Conservation (phyloP, 176 grass and related monocot genomes). For the Phoenix dactylifera region DNA sequence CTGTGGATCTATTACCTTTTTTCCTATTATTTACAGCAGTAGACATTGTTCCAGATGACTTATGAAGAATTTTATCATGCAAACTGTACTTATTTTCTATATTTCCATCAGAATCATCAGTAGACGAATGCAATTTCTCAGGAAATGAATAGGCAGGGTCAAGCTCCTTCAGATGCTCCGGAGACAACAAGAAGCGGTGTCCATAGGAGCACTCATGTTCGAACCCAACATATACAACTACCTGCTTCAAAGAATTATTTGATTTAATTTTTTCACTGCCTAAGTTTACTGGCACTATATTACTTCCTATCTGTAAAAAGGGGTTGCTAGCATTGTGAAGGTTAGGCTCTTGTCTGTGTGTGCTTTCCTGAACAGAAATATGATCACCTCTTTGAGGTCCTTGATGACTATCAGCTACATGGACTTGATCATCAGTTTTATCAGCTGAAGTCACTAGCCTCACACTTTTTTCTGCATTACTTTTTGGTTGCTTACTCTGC, state of each 20-base stretch:
- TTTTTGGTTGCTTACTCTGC: constrained; percentile 47
- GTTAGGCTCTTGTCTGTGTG: constrained; percentile 15
- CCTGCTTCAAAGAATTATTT: constrained; percentile 37
- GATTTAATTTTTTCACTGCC: constrained; percentile 42
- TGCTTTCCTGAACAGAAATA: constrained; percentile 22
- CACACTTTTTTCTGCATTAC: constrained; percentile 32
- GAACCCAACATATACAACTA: constrained; percentile 59
- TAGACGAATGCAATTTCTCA: constrained; percentile 25
- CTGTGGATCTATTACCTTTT: constrained; percentile 29
- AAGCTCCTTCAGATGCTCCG: constrained; percentile 67
- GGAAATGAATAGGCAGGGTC: constrained; percentile 28
- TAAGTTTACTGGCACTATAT: constrained; percentile 59
- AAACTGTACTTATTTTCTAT: constrained; percentile 27
- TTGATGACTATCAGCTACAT: constrained; percentile 29
- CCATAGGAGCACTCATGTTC: constrained; percentile 88
- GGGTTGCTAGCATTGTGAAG: constrained; percentile 30
- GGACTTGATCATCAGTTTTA: constrained; percentile 30
- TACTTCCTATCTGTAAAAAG: constrained; percentile 77
- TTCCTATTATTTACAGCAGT: constrained; percentile 20
- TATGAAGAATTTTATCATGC: constrained; percentile 34
- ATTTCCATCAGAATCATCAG: constrained; percentile 24
- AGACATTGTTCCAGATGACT: constrained; percentile 20
- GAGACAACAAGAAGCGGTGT: constrained; percentile 81
- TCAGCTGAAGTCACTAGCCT: constrained; percentile 28
- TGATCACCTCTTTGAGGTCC: constrained; percentile 32